These are phyloP conservation scores for Pseudogymnoascus sp. DNA, from an alignment of 2,329 filamentous ascomycete genomes.

Conservation along the genomic window DNA sequence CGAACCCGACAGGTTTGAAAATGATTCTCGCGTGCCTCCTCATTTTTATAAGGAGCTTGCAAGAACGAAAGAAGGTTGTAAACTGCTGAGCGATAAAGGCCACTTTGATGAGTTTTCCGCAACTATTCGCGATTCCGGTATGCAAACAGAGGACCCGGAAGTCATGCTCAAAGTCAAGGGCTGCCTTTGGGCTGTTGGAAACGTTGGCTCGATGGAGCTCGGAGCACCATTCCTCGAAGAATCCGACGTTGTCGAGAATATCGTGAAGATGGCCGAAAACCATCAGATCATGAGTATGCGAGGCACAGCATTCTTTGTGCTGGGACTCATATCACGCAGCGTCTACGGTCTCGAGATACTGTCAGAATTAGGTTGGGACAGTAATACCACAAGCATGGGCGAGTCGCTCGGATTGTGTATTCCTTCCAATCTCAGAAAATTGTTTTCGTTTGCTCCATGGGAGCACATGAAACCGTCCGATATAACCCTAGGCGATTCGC, in stretches of 20 bases:
- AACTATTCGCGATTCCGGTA: slow-evolving; percentile 79
- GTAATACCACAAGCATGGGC: slow-evolving; percentile 74
- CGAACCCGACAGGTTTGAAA: slow-evolving; percentile 35
- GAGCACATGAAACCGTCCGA: slow-evolving; percentile 28
- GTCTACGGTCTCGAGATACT: slow-evolving; percentile 88
- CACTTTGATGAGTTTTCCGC: slow-evolving; percentile 91
- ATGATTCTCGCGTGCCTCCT: slow-evolving; percentile 60
- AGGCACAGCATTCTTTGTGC: slow-evolving; percentile 92
- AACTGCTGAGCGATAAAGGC: slow-evolving; percentile 80
- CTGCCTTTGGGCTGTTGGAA: slow-evolving; percentile 94
- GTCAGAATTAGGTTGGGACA: slow-evolving; percentile 85
- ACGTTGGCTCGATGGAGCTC: slow-evolving; percentile 96
- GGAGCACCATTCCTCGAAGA: slow-evolving; percentile 90
- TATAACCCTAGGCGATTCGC: slow-evolving; percentile 32
- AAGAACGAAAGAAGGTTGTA: slow-evolving; percentile 85
- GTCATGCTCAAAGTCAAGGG: slow-evolving; percentile 90
- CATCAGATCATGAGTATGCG: slow-evolving; percentile 88
- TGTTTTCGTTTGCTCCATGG: slow-evolving; percentile 65
- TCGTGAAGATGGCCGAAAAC: slow-evolving; percentile 78
- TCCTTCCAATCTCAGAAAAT: slow-evolving; percentile 64
- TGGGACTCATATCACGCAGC: slow-evolving; percentile 86
- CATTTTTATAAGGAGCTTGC: slow-evolving; percentile 97
- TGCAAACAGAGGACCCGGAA: slow-evolving; percentile 78
- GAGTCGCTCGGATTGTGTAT: slow-evolving; percentile 82
- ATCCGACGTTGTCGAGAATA: slow-evolving; percentile 76